Conservation (phyloP, 208 protist genomes). For the Acanthamoeba healyi region DNA sequence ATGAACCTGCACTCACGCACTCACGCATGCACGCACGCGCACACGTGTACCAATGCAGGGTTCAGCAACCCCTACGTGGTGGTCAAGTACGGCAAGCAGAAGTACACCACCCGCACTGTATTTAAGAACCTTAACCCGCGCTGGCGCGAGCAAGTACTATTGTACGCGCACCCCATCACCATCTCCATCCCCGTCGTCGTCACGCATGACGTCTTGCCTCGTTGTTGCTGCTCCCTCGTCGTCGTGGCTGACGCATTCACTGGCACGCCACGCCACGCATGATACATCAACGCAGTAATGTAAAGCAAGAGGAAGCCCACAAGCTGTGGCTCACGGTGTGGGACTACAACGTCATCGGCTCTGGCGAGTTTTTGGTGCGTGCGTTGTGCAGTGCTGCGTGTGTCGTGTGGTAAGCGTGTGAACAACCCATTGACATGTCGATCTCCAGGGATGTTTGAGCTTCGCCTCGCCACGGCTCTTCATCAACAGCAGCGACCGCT, state of each 20-base stretch:
- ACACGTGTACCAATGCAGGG: background rate
- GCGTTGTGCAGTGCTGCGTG: background rate
- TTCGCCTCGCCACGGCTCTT: slow-evolving; percentile 57
- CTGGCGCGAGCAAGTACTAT: slow-evolving; percentile 29
- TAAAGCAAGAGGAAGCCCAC: slow-evolving; percentile 15
- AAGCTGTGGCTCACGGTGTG: slow-evolving; percentile 63
- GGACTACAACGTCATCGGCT: slow-evolving; percentile 68
- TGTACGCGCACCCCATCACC: slow-evolving; percentile 9
- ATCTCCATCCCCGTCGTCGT: too few relatives aligned
- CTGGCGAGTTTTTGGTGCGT: slow-evolving; percentile 35
- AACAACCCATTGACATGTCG: too few relatives aligned
- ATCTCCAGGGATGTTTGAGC: slow-evolving; percentile 16
- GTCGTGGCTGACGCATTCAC: too few relatives aligned
- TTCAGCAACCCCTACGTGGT: slow-evolving; percentile 73
- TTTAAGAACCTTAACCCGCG: slow-evolving; percentile 72
- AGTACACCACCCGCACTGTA: slow-evolving; percentile 64
- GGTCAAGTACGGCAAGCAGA: slow-evolving; percentile 53
- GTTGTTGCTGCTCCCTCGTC: too few relatives aligned
- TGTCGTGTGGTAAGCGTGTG: too few relatives aligned
- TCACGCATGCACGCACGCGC: background rate
- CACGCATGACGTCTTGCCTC: too few relatives aligned
- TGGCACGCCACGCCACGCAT: too few relatives aligned
- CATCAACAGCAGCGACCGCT: slow-evolving; percentile 71
- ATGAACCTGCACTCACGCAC: too few relatives aligned
- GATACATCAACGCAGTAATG: background rate